Percentiles rank a stretch among this genome's conserved stretches.
Evolutionary conservation across 2,329 filamentous ascomycete species (phyloP).

Genomic region (Aspergillus latus): DNA sequence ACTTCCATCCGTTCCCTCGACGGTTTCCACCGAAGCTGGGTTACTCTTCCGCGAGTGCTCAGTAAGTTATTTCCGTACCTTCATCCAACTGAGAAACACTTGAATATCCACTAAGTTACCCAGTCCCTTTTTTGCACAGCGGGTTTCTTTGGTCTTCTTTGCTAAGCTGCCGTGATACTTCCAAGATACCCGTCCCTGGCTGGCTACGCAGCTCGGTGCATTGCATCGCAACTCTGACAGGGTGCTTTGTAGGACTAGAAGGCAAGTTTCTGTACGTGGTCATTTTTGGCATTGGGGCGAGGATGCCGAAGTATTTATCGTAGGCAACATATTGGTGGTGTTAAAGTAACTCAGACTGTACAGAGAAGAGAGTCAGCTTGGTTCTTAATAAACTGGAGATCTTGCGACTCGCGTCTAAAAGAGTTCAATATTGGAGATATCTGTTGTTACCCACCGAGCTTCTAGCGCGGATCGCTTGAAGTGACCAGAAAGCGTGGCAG

Average conservation of each 20-base stretch:
- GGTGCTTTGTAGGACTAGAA: constrained; percentile 2
- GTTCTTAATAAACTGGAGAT: not conserved
- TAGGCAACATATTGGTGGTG: constrained; percentile 17
- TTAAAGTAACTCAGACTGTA: constrained; percentile 6
- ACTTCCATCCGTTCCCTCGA: too few relatives aligned
- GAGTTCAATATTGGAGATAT: constrained; percentile 1
- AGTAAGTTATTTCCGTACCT: too few relatives aligned
- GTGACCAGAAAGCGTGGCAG: constrained; percentile 8
- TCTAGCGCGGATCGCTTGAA: constrained; percentile 15
- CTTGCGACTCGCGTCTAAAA: not conserved
- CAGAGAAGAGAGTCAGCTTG: too few relatives aligned
- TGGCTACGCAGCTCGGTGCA: too few relatives aligned
- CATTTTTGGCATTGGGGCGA: constrained; percentile 14
- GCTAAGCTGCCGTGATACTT: too few relatives aligned
- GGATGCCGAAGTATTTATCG: constrained; percentile 15
- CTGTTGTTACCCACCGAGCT: constrained; percentile 10
- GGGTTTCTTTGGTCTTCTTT: too few relatives aligned
- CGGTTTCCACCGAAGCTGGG: too few relatives aligned
- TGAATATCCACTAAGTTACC: too few relatives aligned
- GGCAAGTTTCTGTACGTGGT: constrained; percentile 14
- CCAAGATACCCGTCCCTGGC: too few relatives aligned
- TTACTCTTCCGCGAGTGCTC: too few relatives aligned
- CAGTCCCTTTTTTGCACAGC: too few relatives aligned
- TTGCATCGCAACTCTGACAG: not conserved
- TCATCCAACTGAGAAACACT: too few relatives aligned